Evolutionary conservation across 176 grass and related monocot species (phyloP).

Genomic region (Oryza brachyantha): DNA sequence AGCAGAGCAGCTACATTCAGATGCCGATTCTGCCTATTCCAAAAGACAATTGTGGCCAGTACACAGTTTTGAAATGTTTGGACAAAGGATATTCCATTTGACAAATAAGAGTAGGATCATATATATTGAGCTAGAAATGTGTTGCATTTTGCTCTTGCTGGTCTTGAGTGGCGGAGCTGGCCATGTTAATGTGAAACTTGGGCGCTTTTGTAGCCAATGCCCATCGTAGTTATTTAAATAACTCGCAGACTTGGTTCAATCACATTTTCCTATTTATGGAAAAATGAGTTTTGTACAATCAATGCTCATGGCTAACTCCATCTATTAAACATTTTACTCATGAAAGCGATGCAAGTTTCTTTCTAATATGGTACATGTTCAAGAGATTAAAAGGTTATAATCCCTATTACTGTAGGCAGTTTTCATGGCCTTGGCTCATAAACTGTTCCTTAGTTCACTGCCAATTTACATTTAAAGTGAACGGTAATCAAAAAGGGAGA

Average conservation of each 20-base stretch:
- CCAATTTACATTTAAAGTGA: background rate
- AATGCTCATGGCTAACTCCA: background rate
- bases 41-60: background rate
- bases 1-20: no score
- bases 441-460: background rate
- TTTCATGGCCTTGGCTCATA: conserved; percentile 1
- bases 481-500: background rate
- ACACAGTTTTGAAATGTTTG: background rate
- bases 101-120: background rate
- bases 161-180: background rate
- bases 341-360: background rate
- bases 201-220: background rate
- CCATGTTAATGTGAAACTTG: background rate
- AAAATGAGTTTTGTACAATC: background rate
- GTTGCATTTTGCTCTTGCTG: background rate
- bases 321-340: background rate
- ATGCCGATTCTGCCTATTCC: background rate
- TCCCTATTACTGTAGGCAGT: background rate
- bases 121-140: background rate
- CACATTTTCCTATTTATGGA: background rate
- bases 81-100: background rate
- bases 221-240: background rate
- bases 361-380: background rate
- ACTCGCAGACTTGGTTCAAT: background rate
- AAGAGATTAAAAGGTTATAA: background rate